Evolutionary conservation across 257 asterid species (phyloP).

Genomic region (Echium plantagineum): DNA sequence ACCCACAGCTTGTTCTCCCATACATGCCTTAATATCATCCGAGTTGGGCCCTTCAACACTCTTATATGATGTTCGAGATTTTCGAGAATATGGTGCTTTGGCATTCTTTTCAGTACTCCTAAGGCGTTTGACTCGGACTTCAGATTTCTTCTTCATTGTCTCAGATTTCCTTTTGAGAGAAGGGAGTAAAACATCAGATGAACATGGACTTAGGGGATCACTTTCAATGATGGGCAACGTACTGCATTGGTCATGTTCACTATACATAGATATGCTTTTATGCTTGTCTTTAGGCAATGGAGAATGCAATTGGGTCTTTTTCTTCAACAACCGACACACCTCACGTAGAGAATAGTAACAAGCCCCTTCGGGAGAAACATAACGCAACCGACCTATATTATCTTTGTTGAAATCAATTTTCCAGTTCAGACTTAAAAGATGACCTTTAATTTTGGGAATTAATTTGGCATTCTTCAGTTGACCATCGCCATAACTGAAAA

Average conservation of each 20-base stretch:
- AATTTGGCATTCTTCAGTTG: slow-evolving; percentile 4
- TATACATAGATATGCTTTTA: neutral
- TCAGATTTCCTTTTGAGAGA: neutral
- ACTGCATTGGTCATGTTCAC: neutral
- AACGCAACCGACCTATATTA: slow-evolving; percentile 20
- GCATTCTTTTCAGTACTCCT: slow-evolving; percentile 23
- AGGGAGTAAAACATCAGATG: neutral
- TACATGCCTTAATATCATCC: slow-evolving; percentile 6
- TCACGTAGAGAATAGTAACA: slow-evolving; percentile 21
- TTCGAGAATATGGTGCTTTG: slow-evolving; percentile 24
- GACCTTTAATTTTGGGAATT: slow-evolving; percentile 20
- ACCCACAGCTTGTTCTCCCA: neutral
- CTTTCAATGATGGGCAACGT: neutral
- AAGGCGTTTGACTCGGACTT: slow-evolving; percentile 6
- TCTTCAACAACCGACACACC: slow-evolving; percentile 20
- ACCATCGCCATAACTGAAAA: slow-evolving; percentile 17
- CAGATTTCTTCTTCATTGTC: slow-evolving; percentile 4
- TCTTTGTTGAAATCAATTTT: slow-evolving; percentile 23
- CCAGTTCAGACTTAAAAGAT: slow-evolving; percentile 50
- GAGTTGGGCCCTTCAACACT: slow-evolving; percentile 10
- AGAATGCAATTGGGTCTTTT: slow-evolving; percentile 14
- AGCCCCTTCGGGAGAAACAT: slow-evolving; percentile 29
- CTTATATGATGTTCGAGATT: slow-evolving; percentile 32
- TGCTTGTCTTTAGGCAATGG: slow-evolving; percentile 8
- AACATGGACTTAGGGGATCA: neutral